Percentiles rank a stretch among this genome's conserved stretches.
phyloP scores from a whole-genome alignment of 257 asterid species.

The Solanum piurae region DNA sequence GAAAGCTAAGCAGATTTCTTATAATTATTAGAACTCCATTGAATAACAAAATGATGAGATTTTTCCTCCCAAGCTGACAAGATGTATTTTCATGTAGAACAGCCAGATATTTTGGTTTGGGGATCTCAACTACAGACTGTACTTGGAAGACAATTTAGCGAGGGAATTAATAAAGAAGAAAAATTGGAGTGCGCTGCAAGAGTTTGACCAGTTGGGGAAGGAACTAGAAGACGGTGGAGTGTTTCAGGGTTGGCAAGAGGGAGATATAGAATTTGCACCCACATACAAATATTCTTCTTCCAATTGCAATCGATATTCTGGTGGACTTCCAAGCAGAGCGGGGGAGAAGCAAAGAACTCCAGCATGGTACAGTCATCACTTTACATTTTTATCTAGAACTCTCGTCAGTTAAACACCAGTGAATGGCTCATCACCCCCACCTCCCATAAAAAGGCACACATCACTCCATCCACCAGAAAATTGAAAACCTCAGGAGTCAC shows the following conservation, averaged over 20 bases:
- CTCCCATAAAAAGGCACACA: neutral
- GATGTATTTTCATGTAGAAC: conserved; percentile 30
- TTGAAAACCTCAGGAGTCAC: neutral
- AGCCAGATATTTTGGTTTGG: conserved; percentile 98
- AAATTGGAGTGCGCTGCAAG: conserved; percentile 66
- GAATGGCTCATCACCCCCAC: neutral
- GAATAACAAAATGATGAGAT: neutral
- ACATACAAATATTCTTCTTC: conserved; percentile 77
- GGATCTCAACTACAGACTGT: conserved; percentile 89
- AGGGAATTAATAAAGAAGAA: conserved; percentile 57
- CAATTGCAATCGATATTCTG: conserved; percentile 69
- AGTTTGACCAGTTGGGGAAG: conserved; percentile 68
- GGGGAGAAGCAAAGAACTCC: conserved; percentile 98
- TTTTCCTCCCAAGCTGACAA: neutral
- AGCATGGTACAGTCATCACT: conserved; percentile 56
- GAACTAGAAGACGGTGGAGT: conserved; percentile 75
- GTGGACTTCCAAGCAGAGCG: conserved; percentile 57
- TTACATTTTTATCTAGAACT: neutral
- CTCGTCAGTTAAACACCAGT: neutral
- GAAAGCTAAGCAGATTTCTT: neutral
- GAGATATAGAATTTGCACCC: conserved; percentile 80
- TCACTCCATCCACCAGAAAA: neutral
- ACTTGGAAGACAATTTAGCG: conserved; percentile 68
- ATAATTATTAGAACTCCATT: neutral
- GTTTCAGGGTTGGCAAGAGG: conserved; percentile 90